These are phyloP conservation scores for Bimuria novae-zelandiae DNA, from an alignment of 2,329 filamentous ascomycete genomes.

Conservation along the genomic window DNA sequence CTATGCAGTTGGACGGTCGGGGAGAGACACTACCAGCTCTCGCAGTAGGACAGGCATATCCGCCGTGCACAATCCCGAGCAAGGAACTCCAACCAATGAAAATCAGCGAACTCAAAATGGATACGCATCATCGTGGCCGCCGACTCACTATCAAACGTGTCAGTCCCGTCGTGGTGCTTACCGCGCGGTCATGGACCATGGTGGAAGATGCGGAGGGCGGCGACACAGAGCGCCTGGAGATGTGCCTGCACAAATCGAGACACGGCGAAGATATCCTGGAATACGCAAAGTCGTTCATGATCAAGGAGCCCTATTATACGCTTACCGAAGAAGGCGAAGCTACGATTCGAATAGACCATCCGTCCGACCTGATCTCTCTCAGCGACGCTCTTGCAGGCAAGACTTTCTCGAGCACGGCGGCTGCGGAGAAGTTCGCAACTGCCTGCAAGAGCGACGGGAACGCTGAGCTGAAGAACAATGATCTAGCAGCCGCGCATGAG, in stretches of 20 bases:
- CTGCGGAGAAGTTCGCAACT: conserved; percentile 36
- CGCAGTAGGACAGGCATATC: conserved; percentile 29
- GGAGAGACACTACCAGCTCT: conserved; percentile 27
- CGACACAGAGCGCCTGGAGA: conserved; percentile 39
- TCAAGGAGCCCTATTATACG: conserved; percentile 63
- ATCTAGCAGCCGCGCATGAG: conserved; percentile 44
- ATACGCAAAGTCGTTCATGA: conserved; percentile 44
- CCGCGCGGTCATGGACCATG: conserved; percentile 40
- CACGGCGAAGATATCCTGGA: conserved; percentile 43
- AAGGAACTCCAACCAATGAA: conserved; percentile 28
- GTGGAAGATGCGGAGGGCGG: conserved; percentile 43
- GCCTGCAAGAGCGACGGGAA: conserved; percentile 43
- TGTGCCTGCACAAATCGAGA: conserved; percentile 29
- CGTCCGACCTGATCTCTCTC: conserved; percentile 54
- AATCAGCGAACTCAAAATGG: conserved; percentile 43
- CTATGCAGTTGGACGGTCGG: conserved; percentile 24
- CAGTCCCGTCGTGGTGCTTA: conserved; percentile 36
- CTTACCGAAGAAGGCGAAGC: conserved; percentile 47
- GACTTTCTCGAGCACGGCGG: conserved; percentile 32
- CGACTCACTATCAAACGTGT: conserved; percentile 43
- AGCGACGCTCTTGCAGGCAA: conserved; percentile 34
- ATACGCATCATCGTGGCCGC: conserved; percentile 48
- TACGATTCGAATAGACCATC: conserved; percentile 58
- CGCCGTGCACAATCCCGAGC: conserved; percentile 23
- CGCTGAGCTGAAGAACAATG: conserved; percentile 38